Base-by-base conservation (phyloP, 192 early-diverging fungal species). In the Dissophora globulifera region DNA sequence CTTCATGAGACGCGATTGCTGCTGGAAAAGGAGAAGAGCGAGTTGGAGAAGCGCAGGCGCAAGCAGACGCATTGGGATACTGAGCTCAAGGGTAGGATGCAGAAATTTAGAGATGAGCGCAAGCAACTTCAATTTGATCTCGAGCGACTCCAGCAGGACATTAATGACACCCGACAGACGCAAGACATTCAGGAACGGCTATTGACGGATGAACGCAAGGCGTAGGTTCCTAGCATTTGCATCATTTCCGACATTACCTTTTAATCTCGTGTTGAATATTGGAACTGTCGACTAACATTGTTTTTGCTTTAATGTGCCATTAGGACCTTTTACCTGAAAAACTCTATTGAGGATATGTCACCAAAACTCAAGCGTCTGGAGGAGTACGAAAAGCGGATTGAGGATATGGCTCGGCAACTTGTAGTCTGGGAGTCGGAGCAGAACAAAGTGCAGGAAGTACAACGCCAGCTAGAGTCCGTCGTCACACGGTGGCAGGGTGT, bases 11-110 rank as follows among this genome's bases (percentile, higher is more conserved):
- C 84, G 0, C 71, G 67, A 19, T 20, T 54, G 11, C 62, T 80
- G 0, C 59, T 85, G 29, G 81, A 87, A 15, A 80, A 83, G 58
- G 79, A 81, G 16, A 83, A 72, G 70, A 50, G 13, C 16, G 86
- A 87, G 58, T 54, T 78, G 27, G 70, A 79, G 20, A 58, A 67
- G 25, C 67, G 67, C 22, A 85, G 83, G 43, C 71, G 78, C 52
- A 87, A 83, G 31, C 86, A 87, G 30, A 66, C 84, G 1, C 69
- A 85, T 57, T 85, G 86, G 86, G 84, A 87, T 42, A 76, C 83
- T 15, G 84, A 85, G 27, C 69, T 83, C 38, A 82, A 81, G 23
- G 47, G 26, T 13, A 87, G 84, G 56, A 48, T 84, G 27, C 76
- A 81, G 32, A 62, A 57, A 16, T 87, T 82, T 53, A 64, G 82